Evolutionary conservation across 1,139 yeast genomes (phyloP), one percentile per base, ranked within the genome.

Genomic region (Hyphopichia pseudoburtonii): DNA sequence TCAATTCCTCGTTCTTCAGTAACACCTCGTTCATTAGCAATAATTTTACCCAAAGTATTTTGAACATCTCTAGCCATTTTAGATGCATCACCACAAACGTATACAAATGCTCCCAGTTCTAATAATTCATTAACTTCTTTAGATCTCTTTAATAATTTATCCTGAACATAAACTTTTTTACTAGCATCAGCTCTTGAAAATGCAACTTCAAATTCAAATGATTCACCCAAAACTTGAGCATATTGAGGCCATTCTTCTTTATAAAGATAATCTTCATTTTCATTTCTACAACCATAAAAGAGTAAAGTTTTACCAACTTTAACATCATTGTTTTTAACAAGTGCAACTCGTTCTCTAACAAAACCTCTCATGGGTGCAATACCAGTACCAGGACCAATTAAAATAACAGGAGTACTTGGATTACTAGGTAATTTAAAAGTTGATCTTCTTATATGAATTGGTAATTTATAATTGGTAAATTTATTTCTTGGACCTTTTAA

Each of bases 331-430:
- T 71, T 76, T 39, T 73, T 66, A 29, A 54, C 50, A 33, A 61
- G 59, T 16, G 66, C 59, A 14, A 62, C 84, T 53, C 94, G 82
- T 62, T 89, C 97, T 62, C 95, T 82, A 30, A 92, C 64, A 49
- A 92, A 89, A 2, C 95, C 97, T 64, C 97, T 83, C 70, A 92
- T 85, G 43, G 98, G 98, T 9, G 98, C 97, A 40, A 92, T 92
- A 58, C 98, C 98, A 6, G 98, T 92, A 47, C 98, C 98, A 34
- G 98, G 97, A 27, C 98, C 98, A 57, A 92, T 76, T 84, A 90
- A 80, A 51, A 92, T 87, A 25, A 92, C 76, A 7, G 98, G 97
- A 32, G 84, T 80, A 12, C 78, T 62, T 22, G 95, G 83, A 56
- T 87, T 87, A 12, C 89, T 73, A n/a, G 98, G 98, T 46, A 92